Evolutionary conservation across 2,329 filamentous ascomycete species (phyloP).

Genomic region (Cadophora malorum): DNA sequence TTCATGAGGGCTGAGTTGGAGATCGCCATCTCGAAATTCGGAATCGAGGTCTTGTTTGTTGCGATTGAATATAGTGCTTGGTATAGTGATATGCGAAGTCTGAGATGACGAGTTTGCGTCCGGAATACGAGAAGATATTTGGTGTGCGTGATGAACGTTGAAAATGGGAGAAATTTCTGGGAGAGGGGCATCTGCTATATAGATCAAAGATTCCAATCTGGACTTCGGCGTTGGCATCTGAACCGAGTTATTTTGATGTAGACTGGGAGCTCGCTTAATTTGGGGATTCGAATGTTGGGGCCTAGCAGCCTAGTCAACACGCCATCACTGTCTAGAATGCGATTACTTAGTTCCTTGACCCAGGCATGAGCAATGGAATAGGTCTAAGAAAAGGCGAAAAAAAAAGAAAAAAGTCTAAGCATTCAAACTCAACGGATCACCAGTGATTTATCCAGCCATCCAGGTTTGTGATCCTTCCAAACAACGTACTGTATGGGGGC

Average conservation of each 20-base stretch:
- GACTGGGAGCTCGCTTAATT: not conserved
- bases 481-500: too few species aligned
- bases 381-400: too few species aligned
- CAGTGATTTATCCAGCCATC: too few species aligned
- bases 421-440: too few species aligned
- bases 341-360: too few species aligned
- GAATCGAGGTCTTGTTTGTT: not conserved
- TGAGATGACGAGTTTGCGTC: not conserved
- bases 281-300: too few species aligned
- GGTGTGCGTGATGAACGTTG: not conserved
- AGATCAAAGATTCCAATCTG: not conserved
- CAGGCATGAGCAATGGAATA: too few species aligned
- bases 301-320: too few species aligned
- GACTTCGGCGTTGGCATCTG: not conserved
- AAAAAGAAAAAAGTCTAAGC: too few species aligned
- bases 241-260: not conserved
- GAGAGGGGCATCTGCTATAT: not conserved
- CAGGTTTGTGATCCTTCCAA: too few species aligned
- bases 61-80: not conserved
- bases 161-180: not conserved
- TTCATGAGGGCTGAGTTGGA: not conserved
- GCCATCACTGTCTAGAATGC: too few species aligned
- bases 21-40: not conserved
- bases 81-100: not conserved
- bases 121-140: not conserved